Base-by-base conservation (phyloP, 129 eudicot species). In the Arctium minus region DNA sequence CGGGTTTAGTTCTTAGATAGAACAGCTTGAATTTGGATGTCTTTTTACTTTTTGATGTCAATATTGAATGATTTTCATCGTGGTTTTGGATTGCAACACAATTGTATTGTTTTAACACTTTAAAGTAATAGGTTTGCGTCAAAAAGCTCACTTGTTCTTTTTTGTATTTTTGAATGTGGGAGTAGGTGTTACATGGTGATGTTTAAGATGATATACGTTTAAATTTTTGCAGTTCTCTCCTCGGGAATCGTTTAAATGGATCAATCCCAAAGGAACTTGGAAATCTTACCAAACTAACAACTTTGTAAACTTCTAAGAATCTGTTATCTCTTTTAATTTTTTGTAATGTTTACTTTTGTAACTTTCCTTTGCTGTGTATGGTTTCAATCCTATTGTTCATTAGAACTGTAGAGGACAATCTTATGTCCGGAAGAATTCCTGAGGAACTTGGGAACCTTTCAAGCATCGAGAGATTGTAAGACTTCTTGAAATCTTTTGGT, bases 241-340 rank as follows among this genome's bases (percentile, higher is more conserved):
- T 88, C 9, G 98, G 87, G 15, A 94, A 94, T 72, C 94, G 89
- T 4, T 30, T 89, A 6, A 82, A 76, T 0, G 98, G 98, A 72
- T 39, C 89, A 65, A 84, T 94, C 75, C 98, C 97, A 4, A 83
- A 80, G 84, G 91, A 90, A 82, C 83, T 90, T 65, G 97, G 90
- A 84, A 89, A 89, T 78, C 86, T 94, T 71, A 67, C 79, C 76
- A 92, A 93, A 31, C 87, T 94, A 22, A 79, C 3, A 56, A 22
- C 85, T 2, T 75, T 94, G 98, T 94, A 89, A 88, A 31, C 22
- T 75, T 62, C 72, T 71, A 13, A 22, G 48, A 0, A 79, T 50
- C 31, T n/a, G 46, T 33, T 1, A 36, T 35, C 9, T 33, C 8
- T 8, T 36, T 12, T 35, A 3, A 2, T 80, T 35, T 80, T 35